Conservation (phyloP, 2,329 filamentous ascomycete species). For the Aureobasidium sp. region DNA sequence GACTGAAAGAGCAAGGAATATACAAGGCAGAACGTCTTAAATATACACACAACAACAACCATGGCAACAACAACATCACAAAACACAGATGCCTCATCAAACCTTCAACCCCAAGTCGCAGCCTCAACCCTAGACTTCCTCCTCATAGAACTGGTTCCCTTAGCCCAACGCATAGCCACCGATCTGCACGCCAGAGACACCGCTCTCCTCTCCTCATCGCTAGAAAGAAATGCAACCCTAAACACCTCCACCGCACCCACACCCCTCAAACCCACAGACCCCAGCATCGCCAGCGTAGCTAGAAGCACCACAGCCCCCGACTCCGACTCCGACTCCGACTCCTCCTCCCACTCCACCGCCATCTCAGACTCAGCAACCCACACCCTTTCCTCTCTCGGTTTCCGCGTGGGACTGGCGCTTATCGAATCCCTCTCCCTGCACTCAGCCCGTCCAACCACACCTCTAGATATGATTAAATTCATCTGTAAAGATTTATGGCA, state of each 20-base stretch:
- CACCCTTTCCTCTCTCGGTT: slow-evolving; percentile 53
- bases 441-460: slow-evolving; percentile 65
- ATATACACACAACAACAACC: neutral
- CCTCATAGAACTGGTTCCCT: slow-evolving; percentile 91
- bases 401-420: slow-evolving; percentile 84
- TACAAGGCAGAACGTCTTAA: too few relatives aligned
- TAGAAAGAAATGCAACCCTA: neutral
- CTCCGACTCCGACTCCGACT: too few relatives aligned
- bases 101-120: slow-evolving; percentile 41
- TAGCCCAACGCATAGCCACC: slow-evolving; percentile 77
- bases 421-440: slow-evolving; percentile 63
- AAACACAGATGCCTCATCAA: neutral
- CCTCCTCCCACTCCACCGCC: too few relatives aligned
- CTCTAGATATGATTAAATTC: slow-evolving; percentile 95
- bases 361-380: too few relatives aligned
- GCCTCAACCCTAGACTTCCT: slow-evolving; percentile 87
- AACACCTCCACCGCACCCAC: neutral
- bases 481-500: slow-evolving; percentile 98
- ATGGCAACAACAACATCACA: neutral
- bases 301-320: too few relatives aligned
- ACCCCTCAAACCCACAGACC: neutral
- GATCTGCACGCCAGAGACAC: slow-evolving; percentile 53
- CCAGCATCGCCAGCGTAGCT: too few relatives aligned
- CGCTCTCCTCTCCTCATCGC: slow-evolving; percentile 21
- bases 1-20: neutral